phyloP scores from a whole-genome alignment of 805 yeast species.

The Ogataea methanolica region DNA sequence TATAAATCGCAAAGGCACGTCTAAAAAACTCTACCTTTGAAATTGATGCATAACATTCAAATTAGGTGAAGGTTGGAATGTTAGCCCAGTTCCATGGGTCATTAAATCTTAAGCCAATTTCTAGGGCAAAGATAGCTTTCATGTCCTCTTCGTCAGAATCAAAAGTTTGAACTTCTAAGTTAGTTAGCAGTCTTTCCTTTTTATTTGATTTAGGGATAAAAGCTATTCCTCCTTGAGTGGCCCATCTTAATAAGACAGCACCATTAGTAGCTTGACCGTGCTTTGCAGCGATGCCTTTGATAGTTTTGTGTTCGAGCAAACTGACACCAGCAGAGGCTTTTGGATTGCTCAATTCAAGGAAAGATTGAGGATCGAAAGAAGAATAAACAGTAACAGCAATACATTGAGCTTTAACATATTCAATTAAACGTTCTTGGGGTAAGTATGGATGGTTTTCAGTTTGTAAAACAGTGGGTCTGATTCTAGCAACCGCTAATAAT shows the following conservation, averaged over 20 bases:
- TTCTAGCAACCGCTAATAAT: constrained; percentile 59
- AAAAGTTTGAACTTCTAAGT: constrained; percentile 52
- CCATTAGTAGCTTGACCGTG: constrained; percentile 57
- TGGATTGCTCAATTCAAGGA: constrained; percentile 56
- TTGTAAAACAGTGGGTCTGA: constrained; percentile 76
- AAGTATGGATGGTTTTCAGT: constrained; percentile 91
- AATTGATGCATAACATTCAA: too few relatives aligned
- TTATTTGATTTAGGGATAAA: constrained; percentile 80
- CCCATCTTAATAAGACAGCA: constrained; percentile 77
- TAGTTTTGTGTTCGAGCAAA: constrained; percentile 52
- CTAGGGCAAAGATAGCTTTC: constrained; percentile 52
- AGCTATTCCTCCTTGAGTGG: constrained; percentile 71
- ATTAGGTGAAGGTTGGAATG: constrained; percentile 29
- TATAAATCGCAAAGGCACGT: too few relatives aligned
- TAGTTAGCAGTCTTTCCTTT: constrained; percentile 55
- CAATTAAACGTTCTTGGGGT: constrained; percentile 62
- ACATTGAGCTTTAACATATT: constrained; percentile 51
- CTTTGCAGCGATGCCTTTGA: constrained; percentile 49
- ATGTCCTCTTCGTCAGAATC: constrained; percentile 49
- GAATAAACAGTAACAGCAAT: constrained; percentile 76
- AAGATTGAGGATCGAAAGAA: constrained; percentile 81
- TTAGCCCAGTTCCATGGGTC: constrained; percentile 54
- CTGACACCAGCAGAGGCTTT: constrained; percentile 48
- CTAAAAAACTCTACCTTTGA: too few relatives aligned
- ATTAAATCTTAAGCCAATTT: constrained; percentile 73